Conservation (phyloP, 177 flowering plant species). For the Vitis hybrid region DNA sequence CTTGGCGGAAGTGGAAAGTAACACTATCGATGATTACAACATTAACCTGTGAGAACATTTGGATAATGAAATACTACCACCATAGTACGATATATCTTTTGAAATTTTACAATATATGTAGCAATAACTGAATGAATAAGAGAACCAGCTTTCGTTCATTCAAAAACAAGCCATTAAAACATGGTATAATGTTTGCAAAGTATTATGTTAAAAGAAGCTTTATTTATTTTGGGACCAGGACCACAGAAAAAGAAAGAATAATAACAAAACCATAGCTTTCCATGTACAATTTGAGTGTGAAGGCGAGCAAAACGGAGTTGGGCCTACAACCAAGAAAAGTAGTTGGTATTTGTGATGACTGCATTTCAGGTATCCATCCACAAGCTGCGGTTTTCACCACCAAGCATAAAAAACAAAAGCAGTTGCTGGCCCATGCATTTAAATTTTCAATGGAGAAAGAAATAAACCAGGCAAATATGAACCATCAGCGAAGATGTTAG, state of each 20-base stretch:
- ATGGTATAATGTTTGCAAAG: too few relatives aligned
- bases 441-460: background rate
- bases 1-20: conserved; percentile 93
- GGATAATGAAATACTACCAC: background rate
- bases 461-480: too few relatives aligned
- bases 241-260: too few relatives aligned
- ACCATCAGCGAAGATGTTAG: too few relatives aligned
- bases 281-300: too few relatives aligned
- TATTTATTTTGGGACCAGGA: background rate
- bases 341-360: background rate
- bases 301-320: background rate
- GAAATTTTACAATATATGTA: background rate
- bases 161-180: background rate
- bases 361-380: background rate
- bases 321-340: background rate
- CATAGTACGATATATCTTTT: background rate
- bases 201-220: background rate
- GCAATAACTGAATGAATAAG: background rate
- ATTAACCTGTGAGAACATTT: conserved; percentile 56
- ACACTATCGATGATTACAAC: conserved; percentile 78
- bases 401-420: background rate
- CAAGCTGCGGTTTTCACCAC: background rate
- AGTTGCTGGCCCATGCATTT: background rate
- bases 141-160: background rate
- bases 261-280: background rate